These are phyloP conservation scores for Eucalyptus cladocalyx DNA, from an alignment of 345 rosid genomes.

Conservation along the genomic window DNA sequence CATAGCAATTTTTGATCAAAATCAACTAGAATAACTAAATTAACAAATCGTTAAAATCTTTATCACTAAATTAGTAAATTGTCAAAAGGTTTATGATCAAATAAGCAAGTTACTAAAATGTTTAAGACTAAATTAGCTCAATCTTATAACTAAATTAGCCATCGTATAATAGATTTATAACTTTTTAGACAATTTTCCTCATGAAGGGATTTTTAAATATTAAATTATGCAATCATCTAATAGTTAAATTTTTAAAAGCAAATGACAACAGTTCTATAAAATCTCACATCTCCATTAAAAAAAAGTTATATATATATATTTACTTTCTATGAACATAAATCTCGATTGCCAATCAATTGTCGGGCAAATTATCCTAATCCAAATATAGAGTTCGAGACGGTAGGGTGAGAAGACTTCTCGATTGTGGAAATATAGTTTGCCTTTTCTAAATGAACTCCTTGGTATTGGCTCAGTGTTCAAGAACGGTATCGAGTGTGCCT, in stretches of 20 bases:
- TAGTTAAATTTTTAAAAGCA: too few species aligned
- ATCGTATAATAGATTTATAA: too few species aligned
- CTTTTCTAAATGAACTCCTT: background rate
- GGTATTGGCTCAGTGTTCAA: background rate
- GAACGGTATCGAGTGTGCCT: background rate
- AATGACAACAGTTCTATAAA: too few species aligned
- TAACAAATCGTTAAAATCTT: too few species aligned
- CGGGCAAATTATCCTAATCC: background rate
- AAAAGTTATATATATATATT: too few species aligned
- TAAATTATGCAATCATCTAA: background rate
- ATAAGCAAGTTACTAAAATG: background rate
- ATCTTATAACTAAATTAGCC: too few species aligned
- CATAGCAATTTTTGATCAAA: too few species aligned
- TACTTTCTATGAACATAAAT: background rate
- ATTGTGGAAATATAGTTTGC: background rate
- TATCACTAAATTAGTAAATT: rapidly evolving
- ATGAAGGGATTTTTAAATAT: too few species aligned
- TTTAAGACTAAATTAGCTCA: too few species aligned
- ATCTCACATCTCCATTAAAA: background rate
- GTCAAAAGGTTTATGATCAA: too few species aligned
- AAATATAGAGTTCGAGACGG: background rate
- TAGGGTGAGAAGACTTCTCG: background rate
- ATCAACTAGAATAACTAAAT: rapidly evolving
- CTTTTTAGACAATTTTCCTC: background rate
- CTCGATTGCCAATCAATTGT: background rate